Percentiles rank a stretch among this genome's conserved stretches.
Conservation (phyloP, 2,329 filamentous ascomycete genomes). For the Lasiodiplodia sp. region DNA sequence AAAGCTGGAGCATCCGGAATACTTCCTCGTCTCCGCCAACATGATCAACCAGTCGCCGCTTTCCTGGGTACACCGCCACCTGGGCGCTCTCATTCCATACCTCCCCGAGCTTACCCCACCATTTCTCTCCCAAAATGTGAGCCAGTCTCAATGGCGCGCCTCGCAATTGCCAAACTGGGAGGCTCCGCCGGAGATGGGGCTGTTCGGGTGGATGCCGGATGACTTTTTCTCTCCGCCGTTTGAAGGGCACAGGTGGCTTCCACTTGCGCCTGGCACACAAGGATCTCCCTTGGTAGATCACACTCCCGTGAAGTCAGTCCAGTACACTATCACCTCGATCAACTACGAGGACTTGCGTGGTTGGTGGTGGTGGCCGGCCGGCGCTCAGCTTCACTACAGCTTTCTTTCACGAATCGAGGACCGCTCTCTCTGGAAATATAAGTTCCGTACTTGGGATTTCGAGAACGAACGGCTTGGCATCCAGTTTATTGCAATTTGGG, state of each 20-base stretch:
- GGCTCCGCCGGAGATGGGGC: slow-evolving; percentile 29
- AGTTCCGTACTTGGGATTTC: slow-evolving; percentile 52
- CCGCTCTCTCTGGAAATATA: slow-evolving; percentile 32
- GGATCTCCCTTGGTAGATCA: slow-evolving; percentile 44
- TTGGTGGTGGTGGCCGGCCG: slow-evolving; percentile 59
- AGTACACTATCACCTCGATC: slow-evolving; percentile 39
- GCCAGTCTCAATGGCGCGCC: slow-evolving; percentile 47
- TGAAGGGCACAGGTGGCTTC: slow-evolving; percentile 60
- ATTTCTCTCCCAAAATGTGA: slow-evolving; percentile 33
- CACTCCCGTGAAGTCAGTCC: slow-evolving; percentile 52
- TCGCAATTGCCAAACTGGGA: slow-evolving; percentile 48
- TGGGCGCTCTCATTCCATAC: slow-evolving; percentile 61
- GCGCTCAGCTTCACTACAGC: slow-evolving; percentile 52
- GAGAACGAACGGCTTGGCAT: slow-evolving; percentile 60
- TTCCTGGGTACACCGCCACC: slow-evolving; percentile 61
- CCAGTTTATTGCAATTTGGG: slow-evolving; percentile 62
- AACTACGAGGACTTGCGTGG: slow-evolving; percentile 56
- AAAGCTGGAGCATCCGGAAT: slow-evolving; percentile 58
- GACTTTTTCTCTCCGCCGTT: slow-evolving; percentile 42
- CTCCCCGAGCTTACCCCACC: slow-evolving; percentile 55
- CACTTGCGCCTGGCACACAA: slow-evolving; percentile 47
- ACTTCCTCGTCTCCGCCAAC: slow-evolving; percentile 62
- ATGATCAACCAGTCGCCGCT: slow-evolving; percentile 66
- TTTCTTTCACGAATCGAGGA: slow-evolving; percentile 39
- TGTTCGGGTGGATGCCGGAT: slow-evolving; percentile 34